Evolutionary conservation across 2,329 filamentous ascomycete species (phyloP).

Genomic region (Talaromyces marneffei): DNA sequence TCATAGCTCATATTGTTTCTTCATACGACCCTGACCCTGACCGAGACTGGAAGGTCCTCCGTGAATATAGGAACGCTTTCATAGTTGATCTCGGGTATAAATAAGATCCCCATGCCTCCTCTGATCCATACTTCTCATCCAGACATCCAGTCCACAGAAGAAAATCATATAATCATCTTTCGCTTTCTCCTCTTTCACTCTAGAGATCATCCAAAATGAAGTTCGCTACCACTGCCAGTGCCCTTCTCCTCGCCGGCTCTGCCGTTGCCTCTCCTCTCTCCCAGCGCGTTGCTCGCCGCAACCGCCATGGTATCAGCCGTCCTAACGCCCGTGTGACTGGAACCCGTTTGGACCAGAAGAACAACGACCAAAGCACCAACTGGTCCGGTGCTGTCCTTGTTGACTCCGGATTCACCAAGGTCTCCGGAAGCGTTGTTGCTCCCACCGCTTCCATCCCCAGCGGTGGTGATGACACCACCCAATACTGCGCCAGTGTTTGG

Average conservation of each 20-base stretch:
- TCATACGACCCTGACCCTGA: background rate
- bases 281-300: slow-evolving; percentile 24
- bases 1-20: background rate
- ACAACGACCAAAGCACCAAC: slow-evolving; percentile 44
- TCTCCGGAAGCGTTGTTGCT: slow-evolving; percentile 45
- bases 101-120: background rate
- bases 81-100: background rate
- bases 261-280: slow-evolving; percentile 45
- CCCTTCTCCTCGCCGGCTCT: slow-evolving; percentile 36
- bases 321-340: slow-evolving; percentile 25
- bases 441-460: slow-evolving; percentile 43
- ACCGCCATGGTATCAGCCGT: slow-evolving; percentile 24
- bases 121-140: background rate
- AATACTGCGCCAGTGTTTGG: slow-evolving; percentile 47
- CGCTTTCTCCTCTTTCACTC: background rate
- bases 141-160: background rate
- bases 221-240: slow-evolving; percentile 34
- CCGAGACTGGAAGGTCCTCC: background rate
- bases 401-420: slow-evolving; percentile 42
- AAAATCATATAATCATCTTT: background rate
- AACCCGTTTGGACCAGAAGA: slow-evolving; percentile 30
- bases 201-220: slow-evolving; percentile 44
- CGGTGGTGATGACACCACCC: slow-evolving; percentile 40
- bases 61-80: background rate
- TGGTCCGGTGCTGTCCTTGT: slow-evolving; percentile 56